These are phyloP conservation scores for Hibiscus tridactylites DNA, from an alignment of 345 rosid species.

Conservation along the genomic window DNA sequence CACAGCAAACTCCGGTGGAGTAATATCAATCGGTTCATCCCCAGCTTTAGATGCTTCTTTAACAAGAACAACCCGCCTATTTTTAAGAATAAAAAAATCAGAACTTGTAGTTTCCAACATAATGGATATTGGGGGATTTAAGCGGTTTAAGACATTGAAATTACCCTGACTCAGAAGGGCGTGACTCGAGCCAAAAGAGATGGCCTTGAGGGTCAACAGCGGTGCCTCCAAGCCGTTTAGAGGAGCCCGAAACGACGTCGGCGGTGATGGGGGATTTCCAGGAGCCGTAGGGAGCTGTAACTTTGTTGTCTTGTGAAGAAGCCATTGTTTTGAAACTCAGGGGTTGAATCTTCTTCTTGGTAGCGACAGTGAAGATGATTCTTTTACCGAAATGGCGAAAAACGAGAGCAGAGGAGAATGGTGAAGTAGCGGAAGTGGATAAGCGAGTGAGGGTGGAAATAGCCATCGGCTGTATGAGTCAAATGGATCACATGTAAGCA, in stretches of 20 bases:
- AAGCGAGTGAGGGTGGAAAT: conserved; percentile 26
- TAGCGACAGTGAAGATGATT: not conserved
- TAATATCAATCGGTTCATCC: conserved; percentile 52
- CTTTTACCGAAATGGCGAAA: not conserved
- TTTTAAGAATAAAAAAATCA: not conserved
- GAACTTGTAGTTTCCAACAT: not conserved
- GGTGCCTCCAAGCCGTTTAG: conserved; percentile 72
- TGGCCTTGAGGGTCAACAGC: conserved; percentile 62
- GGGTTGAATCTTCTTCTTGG: not conserved
- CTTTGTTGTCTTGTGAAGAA: conserved; percentile 32
- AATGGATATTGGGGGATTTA: not conserved
- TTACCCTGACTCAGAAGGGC: conserved; percentile 78
- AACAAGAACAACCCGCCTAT: conserved; percentile 69
- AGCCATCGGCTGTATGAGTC: not conserved
- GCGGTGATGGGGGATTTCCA: conserved; percentile 95
- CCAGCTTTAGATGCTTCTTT: conserved; percentile 45
- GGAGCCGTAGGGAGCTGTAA: conserved; percentile 75
- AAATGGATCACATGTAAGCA: not conserved
- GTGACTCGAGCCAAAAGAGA: conserved; percentile 79
- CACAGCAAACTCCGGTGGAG: conserved; percentile 73
- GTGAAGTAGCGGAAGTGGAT: conserved; percentile 7
- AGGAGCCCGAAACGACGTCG: conserved; percentile 72
- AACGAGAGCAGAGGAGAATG: not conserved
- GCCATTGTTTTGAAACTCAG: conserved; percentile 31
- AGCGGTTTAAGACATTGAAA: not conserved